phyloP scores from a whole-genome alignment of 2,329 filamentous ascomycete species.

The Diaporthe australafricana region DNA sequence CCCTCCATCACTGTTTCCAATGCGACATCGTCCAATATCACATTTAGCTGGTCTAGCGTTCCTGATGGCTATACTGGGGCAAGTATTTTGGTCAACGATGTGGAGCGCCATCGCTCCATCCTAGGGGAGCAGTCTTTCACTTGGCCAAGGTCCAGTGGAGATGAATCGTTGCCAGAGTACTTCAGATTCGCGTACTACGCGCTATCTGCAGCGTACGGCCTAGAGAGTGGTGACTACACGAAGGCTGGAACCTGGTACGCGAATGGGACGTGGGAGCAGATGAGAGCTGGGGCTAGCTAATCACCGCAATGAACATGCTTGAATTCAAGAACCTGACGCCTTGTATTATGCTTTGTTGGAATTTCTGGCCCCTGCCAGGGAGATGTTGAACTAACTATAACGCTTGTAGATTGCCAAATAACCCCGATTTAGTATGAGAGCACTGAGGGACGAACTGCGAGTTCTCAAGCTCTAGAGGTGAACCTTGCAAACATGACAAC shows the following conservation, averaged over 20 bases:
- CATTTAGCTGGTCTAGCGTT: slow-evolving; percentile 46
- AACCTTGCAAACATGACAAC: too few species aligned
- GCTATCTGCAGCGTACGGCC: slow-evolving; percentile 42
- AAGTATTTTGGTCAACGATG: slow-evolving; percentile 47
- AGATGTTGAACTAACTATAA: too few species aligned
- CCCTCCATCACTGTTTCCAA: slow-evolving; percentile 52
- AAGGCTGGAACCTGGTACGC: slow-evolving; percentile 44
- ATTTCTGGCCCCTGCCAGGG: too few species aligned
- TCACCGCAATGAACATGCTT: not conserved
- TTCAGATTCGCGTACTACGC: slow-evolving; percentile 43
- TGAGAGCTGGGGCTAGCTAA: slow-evolving; percentile 28
- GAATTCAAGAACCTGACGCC: too few species aligned
- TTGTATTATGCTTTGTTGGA: too few species aligned
- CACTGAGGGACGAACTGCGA: too few species aligned
- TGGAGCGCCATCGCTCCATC: slow-evolving; percentile 42
- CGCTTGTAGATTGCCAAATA: too few species aligned
- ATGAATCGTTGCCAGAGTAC: slow-evolving; percentile 40
- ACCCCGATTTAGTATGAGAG: too few species aligned
- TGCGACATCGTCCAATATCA: slow-evolving; percentile 62
- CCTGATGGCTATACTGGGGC: slow-evolving; percentile 42
- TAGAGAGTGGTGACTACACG: slow-evolving; percentile 41
- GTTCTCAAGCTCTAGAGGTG: too few species aligned
- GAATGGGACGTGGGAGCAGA: slow-evolving; percentile 44
- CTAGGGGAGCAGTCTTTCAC: slow-evolving; percentile 40
- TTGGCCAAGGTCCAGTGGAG: slow-evolving; percentile 38